These are phyloP conservation scores for Trametes polyzona DNA, from an alignment of 1,284 basidiomycete genomes.

Conservation along the genomic window DNA sequence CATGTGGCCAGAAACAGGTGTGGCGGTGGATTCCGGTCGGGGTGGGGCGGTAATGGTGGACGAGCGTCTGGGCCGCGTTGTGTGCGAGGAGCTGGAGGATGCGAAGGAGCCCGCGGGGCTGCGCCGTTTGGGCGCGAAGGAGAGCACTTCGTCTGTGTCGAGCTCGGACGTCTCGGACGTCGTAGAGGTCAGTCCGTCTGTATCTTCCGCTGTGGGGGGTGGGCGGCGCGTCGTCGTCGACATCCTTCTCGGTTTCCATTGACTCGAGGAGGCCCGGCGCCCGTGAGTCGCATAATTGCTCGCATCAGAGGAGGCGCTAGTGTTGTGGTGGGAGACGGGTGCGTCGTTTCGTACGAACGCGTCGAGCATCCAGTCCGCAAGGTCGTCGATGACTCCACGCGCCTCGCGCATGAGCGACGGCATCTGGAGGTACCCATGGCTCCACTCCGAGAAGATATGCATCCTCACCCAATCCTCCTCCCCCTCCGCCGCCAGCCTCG, in stretches of 20 bases:
- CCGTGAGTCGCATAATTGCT: too few species aligned
- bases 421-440: slow-evolving; percentile 97
- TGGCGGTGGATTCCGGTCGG: too few species aligned
- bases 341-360: slow-evolving; percentile 57
- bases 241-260: slow-evolving; percentile 8
- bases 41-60: background rate
- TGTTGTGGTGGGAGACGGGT: background rate
- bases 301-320: too few species aligned
- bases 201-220: background rate
- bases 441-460: slow-evolving; percentile 89
- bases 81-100: slow-evolving; percentile 10
- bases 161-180: slow-evolving; percentile 34
- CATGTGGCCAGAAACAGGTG: too few species aligned
- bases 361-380: slow-evolving; percentile 92
- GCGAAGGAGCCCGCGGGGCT: slow-evolving; percentile 38
- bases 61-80: slow-evolving; percentile 22
- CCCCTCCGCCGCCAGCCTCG: slow-evolving; percentile 64
- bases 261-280: slow-evolving; percentile 3
- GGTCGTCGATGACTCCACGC: slow-evolving; percentile 78
- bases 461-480: slow-evolving; percentile 97
- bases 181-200: slow-evolving; percentile 31
- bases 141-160: slow-evolving; percentile 70
- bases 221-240: slow-evolving; percentile 5
- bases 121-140: slow-evolving; percentile 69
- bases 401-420: slow-evolving; percentile 85